Conservation (phyloP, 1,284 basidiomycete genomes). For the Microbotryum silenes-acaulis region DNA sequence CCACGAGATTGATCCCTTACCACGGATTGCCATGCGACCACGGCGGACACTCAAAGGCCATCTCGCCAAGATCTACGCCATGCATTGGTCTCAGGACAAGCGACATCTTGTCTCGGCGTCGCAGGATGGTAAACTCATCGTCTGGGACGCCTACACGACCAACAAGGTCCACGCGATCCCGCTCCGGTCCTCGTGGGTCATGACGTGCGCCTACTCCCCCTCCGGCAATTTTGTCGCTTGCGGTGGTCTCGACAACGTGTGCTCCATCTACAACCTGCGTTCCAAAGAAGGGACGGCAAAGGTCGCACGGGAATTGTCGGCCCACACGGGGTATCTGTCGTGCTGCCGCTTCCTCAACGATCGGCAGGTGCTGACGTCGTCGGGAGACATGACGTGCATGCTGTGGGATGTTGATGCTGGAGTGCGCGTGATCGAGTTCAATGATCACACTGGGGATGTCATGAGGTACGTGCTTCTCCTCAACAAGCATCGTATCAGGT, state of each 20-base stretch:
- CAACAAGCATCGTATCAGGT: neutral
- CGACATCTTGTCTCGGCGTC: conserved; percentile 97
- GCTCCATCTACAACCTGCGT: conserved; percentile 91
- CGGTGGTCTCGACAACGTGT: conserved; percentile 98
- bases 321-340: conserved; percentile 93
- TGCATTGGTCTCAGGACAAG: conserved; percentile 97
- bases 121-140: conserved; percentile 97
- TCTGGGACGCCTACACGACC: conserved; percentile 99
- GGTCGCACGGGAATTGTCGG: conserved; percentile 73
- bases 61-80: conserved; percentile 97
- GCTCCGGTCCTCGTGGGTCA: conserved; percentile 95
- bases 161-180: conserved; percentile 99
- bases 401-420: conserved; percentile 98
- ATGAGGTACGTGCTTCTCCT: conserved; percentile 65
- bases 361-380: conserved; percentile 92
- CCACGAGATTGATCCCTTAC: conserved; percentile 86
- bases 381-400: conserved; percentile 99
- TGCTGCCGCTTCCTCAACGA: conserved; percentile 99
- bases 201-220: conserved; percentile 98
- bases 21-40: conserved; percentile 90
- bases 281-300: conserved; percentile 44
- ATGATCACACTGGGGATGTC: conserved; percentile 97
- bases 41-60: conserved; percentile 91
- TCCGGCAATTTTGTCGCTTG: conserved; percentile 96
- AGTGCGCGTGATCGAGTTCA: conserved; percentile 89